Percentiles rank a stretch among this genome's conserved stretches.
Evolutionary conservation across 1,139 yeast genomes (phyloP).

Genomic region (Suhomyces kunorum): DNA sequence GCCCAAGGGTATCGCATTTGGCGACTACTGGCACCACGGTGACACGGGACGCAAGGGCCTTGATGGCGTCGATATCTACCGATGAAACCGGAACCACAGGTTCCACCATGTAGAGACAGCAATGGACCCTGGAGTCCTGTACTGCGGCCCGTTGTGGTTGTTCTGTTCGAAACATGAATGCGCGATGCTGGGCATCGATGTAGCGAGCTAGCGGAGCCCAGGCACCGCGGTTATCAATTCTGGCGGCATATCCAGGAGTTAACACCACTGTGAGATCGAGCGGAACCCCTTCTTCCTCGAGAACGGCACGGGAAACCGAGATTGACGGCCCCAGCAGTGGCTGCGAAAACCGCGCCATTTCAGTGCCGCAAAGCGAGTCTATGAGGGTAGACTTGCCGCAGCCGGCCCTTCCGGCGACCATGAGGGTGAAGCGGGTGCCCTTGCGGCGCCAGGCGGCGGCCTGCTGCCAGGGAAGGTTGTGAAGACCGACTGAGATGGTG

Average conservation of each 20-base stretch:
- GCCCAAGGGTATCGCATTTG: conserved; percentile 69
- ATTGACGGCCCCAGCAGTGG: background rate
- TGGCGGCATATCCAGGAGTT: conserved; percentile 48
- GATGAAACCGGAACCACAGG: conserved; percentile 35
- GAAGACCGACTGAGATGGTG: background rate
- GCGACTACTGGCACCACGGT: conserved; percentile 77
- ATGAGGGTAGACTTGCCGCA: conserved; percentile 83
- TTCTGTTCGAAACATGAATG: conserved; percentile 24
- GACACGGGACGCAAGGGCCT: conserved; percentile 60
- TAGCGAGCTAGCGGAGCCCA: conserved; percentile 62
- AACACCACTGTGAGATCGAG: conserved; percentile 34
- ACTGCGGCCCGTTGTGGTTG: conserved; percentile 62
- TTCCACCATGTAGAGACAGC: conserved; percentile 67
- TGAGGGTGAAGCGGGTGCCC: conserved; percentile 53
- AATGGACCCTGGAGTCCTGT: conserved; percentile 68
- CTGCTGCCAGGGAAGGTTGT: background rate
- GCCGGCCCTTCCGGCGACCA: conserved; percentile 78
- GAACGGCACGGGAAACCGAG: background rate
- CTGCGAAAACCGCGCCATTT: conserved; percentile 7
- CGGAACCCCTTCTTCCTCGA: no score
- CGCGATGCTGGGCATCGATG: conserved; percentile 47
- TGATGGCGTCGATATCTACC: conserved; percentile 70
- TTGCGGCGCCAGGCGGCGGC: conserved; percentile 2
- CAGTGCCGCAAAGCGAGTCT: conserved; percentile 40
- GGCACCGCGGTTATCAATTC: conserved; percentile 46